These are phyloP conservation scores for Priceomyces carsonii DNA, from an alignment of 805 yeast species.

Conservation along the genomic window DNA sequence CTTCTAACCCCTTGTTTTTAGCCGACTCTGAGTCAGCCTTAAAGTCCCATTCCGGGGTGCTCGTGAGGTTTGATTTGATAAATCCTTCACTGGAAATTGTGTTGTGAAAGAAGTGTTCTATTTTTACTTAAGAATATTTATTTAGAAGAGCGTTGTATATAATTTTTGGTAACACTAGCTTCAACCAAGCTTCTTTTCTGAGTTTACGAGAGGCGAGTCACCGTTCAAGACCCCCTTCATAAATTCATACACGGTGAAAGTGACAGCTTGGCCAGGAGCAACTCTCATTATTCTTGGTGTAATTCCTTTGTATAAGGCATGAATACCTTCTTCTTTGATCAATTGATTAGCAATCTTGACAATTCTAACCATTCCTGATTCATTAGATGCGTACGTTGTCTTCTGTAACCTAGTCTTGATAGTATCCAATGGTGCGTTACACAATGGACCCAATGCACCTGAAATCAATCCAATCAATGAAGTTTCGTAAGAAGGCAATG, in stretches of 20 bases:
- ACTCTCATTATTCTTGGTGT: conserved; percentile 99
- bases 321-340: conserved; percentile 80
- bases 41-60: no score
- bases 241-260: conserved; percentile 93
- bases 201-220: conserved; percentile 12
- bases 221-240: conserved; percentile 64
- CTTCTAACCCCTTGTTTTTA: no score
- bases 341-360: conserved; percentile 76
- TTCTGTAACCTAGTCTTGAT: conserved; percentile 96
- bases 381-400: conserved; percentile 67
- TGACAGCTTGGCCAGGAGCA: conserved; percentile 99
- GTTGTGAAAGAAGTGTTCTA: no score
- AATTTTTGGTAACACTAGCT: no score
- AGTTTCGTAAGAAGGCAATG: conserved; percentile 91
- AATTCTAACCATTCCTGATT: conserved; percentile 76
- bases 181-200: conserved; percentile 2
- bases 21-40: no score
- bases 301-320: conserved; percentile 63
- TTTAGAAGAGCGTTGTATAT: no score
- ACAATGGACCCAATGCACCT: conserved; percentile 97
- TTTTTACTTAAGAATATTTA: no score
- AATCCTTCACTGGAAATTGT: no score
- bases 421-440: conserved; percentile 96
- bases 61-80: no score
- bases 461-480: conserved; percentile 86